These are phyloP conservation scores for Neurospora cerealis DNA, from an alignment of 495 filamentous ascomycete species.

Conservation along the genomic window DNA sequence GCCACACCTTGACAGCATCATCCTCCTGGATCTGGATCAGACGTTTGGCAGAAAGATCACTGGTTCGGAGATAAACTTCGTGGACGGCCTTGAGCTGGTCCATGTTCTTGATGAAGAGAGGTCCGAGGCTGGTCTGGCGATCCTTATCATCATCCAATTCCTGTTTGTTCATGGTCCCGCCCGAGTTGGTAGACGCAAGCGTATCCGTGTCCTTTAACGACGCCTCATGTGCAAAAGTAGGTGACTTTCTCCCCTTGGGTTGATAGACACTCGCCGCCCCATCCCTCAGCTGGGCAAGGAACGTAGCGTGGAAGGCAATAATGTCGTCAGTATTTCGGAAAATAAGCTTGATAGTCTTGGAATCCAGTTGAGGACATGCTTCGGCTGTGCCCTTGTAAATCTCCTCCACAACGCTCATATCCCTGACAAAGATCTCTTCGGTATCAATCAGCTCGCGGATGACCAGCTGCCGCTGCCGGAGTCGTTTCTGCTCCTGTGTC, in stretches of 20 bases:
- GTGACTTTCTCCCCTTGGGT: constrained; percentile 35
- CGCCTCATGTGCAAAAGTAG: constrained; percentile 19
- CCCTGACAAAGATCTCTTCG: constrained; percentile 73
- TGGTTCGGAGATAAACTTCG: constrained; percentile 75
- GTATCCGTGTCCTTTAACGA: constrained; percentile 19
- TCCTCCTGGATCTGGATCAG: constrained; percentile 63
- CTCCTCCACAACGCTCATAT: constrained; percentile 93
- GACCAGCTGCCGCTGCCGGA: constrained; percentile 57
- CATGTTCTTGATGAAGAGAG: constrained; percentile 65
- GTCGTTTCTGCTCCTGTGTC: constrained; percentile 33
- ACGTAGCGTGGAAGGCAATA: constrained; percentile 66
- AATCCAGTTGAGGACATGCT: constrained; percentile 66
- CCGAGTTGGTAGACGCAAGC: constrained; percentile 16
- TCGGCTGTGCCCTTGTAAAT: constrained; percentile 95
- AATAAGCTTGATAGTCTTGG: constrained; percentile 73
- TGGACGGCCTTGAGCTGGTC: constrained; percentile 75
- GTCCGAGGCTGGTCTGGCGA: constrained; percentile 62
- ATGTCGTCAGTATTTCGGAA: constrained; percentile 88
- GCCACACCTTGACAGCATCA: constrained; percentile 73
- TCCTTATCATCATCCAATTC: constrained; percentile 50
- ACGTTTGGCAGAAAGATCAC: constrained; percentile 72
- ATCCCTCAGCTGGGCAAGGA: constrained; percentile 68
- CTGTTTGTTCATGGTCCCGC: constrained; percentile 15
- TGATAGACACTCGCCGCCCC: constrained; percentile 65
- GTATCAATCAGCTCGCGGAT: constrained; percentile 91